Percentiles rank a stretch among this genome's conserved stretches.
Evolutionary conservation across 164 flowering plant genomes (phyloP).

Genomic region (Chimonanthus salicifolius): DNA sequence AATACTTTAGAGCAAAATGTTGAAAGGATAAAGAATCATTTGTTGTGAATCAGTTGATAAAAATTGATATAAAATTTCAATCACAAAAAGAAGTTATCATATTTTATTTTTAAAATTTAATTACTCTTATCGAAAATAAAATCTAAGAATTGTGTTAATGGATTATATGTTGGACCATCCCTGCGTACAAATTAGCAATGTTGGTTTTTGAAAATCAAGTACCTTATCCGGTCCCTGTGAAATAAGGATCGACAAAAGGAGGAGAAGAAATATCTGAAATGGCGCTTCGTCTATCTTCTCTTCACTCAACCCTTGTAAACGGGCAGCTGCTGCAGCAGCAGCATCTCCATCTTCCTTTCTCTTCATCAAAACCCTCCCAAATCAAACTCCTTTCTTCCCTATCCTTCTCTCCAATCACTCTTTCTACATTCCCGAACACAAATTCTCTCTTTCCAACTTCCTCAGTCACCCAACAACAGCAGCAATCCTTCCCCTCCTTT

Average conservation of each 20-base stretch:
- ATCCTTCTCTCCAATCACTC: slow-evolving; percentile 10
- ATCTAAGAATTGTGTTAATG: too few species aligned
- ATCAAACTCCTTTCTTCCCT: slow-evolving; percentile 3
- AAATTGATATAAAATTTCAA: too few species aligned
- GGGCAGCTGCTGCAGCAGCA: slow-evolving; percentile 4
- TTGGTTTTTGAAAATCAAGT: not conserved
- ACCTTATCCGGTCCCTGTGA: not conserved
- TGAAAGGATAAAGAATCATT: too few species aligned
- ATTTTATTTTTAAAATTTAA: too few species aligned
- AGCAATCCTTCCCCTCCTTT: not conserved
- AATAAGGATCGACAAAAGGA: not conserved
- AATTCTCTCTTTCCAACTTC: not conserved
- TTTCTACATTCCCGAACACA: not conserved
- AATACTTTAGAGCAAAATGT: too few species aligned
- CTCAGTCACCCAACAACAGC: not conserved
- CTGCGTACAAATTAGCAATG: not conserved
- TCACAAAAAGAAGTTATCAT: too few species aligned
- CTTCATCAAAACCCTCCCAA: slow-evolving; percentile 10
- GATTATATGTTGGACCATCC: not conserved
- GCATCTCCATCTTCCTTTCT: not conserved
- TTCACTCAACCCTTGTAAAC: slow-evolving; percentile 11
- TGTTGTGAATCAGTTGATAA: too few species aligned
- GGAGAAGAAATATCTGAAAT: not conserved
- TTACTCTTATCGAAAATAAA: too few species aligned
- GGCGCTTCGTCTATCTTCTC: slow-evolving; percentile 28